Base-by-base conservation (phyloP, 208 protist genomes). In the Angomonas deanei region DNA sequence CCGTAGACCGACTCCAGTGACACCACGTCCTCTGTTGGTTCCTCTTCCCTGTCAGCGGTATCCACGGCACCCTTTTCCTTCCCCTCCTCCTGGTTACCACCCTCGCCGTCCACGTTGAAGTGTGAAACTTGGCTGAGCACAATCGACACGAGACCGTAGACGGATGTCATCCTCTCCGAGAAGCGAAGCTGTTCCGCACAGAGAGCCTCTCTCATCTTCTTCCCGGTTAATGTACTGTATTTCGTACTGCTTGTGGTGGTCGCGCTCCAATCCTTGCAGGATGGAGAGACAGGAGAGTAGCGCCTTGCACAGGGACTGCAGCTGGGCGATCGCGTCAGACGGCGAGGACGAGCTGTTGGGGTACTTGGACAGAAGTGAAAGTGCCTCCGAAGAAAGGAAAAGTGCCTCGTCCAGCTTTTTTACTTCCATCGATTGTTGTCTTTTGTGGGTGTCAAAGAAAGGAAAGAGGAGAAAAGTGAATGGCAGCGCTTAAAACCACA, bases 1-100 rank as follows among this genome's bases (percentile, higher is more conserved):
- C 98, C 98, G 5, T 92, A 94, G 15, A 99, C 91, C 72, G 15
- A 23, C 11, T 59, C 30, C 2, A 59, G 42, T 50, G 42, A 26
- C n/a, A n/a, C n/a, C n/a, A n/a, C n/a, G n/a, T n/a, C n/a, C n/a
- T n/a, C n/a, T n/a, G n/a, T n/a, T 24, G 53, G 27, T 24, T 34
- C 39, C 53, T 30, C n/a, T 6, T 56, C 30, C 50, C 27, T 56
- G 2, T 56, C 24, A n/a, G n/a, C 11, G 21, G 50, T 56, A 28
- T 56, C n/a, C 5, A 28, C n/a, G 10, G n/a, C 11, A 3, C 31
- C 26, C 50, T 33, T 11, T 5, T 56, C 26, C 27, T 56, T 24
- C 6, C 27, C 28, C n/a, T 56, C 50, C 31, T 56, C 27, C 23
- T 33, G 10, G 11, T 28, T n/a, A 6, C 50, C 23, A 3, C 31